Base-by-base conservation (phyloP, 352 stramenopile species). In the Globisporangium emineosum region DNA sequence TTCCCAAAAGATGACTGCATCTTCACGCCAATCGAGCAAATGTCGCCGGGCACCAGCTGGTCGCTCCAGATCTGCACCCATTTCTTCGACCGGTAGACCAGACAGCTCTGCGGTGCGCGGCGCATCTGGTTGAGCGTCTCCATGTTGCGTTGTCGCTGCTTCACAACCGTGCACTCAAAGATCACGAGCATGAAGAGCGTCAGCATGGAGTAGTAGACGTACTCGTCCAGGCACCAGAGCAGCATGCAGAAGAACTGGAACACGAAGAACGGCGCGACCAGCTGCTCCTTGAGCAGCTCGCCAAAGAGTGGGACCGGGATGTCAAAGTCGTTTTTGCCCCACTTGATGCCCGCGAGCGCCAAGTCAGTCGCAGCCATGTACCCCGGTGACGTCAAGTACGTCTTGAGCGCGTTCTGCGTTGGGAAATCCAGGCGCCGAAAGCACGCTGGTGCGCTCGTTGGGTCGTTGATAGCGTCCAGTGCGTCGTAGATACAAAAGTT, bases 141-240 rank as follows among this genome's bases (percentile, higher is more conserved):
- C 52, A 99, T 81, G 62, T 86, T 89, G 60, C 89, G 88, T 59
- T 97, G 78, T 19, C 95, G 81, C 73, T 98, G 93, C 60, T 88
- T 93, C 27, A 94, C 93, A 25, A 98, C 78, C 7, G 90, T 97
- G 50, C 78, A 91, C 75, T 99, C 97, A 67, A 99, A 98, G 27
- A 98, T 60, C 15, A 99, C 69, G 9, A 99, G 79, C 75, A 97
- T 97, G 19, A 83, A 65, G 4, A 99, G 81, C 8, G 96, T 99
- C 68, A 98, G 96, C n/a, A 98, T 68, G 2, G 89, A 89, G 73
- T 98, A 99, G 73, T 98, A 96, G 79, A 97, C 98, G 75, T 99
- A 99, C 70, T 99, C 97, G 75, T 99, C 97, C 23, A 99, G 74
- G 60, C 78, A 96, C 97, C 97, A 99, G 25, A 99, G 77, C 25